Evolutionary conservation across 176 grass and related monocot genomes (phyloP).

Genomic region (Carex littledalei): DNA sequence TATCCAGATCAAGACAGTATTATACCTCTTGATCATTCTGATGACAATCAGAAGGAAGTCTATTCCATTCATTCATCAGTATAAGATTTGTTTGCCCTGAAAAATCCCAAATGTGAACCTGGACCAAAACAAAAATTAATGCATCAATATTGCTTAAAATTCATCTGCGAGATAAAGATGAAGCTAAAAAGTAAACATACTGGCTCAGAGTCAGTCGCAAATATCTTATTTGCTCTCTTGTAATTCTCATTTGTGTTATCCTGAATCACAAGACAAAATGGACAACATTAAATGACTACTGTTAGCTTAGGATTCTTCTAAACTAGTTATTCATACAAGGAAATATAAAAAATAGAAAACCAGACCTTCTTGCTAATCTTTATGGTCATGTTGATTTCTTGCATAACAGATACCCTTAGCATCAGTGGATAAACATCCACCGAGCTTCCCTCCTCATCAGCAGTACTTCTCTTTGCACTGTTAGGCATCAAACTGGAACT

Average conservation of each 20-base stretch:
- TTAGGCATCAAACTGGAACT: conserved; percentile 16
- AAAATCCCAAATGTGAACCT: conserved; percentile 99
- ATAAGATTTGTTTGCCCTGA: conserved; percentile 96
- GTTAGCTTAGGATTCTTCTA: background rate
- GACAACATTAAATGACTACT: conserved; percentile 1
- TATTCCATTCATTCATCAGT: conserved; percentile 98
- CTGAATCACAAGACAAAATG: conserved; percentile 43
- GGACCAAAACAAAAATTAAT: conserved; percentile 38
- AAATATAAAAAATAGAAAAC: background rate
- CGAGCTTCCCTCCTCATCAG: conserved; percentile 10
- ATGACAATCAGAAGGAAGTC: conserved; percentile 46
- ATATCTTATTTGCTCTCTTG: conserved; percentile 89
- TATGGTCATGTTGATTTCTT: conserved; percentile 71
- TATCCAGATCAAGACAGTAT: background rate
- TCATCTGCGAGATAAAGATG: conserved; percentile 36
- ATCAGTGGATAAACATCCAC: conserved; percentile 77
- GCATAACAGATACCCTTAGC: conserved; percentile 74
- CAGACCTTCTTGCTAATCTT: conserved; percentile 90
- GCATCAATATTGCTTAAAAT: conserved; percentile 19
- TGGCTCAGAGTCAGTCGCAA: conserved; percentile 71
- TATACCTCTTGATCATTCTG: conserved; percentile 84
- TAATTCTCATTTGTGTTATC: conserved; percentile 86
- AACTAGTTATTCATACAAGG: background rate
- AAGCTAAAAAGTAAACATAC: conserved; percentile 47
- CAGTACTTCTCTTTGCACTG: conserved; percentile 1